Percentiles rank a stretch among this genome's conserved stretches.
Evolutionary conservation across 177 flowering plant species (phyloP).

Genomic region (Vitis hybrid): DNA sequence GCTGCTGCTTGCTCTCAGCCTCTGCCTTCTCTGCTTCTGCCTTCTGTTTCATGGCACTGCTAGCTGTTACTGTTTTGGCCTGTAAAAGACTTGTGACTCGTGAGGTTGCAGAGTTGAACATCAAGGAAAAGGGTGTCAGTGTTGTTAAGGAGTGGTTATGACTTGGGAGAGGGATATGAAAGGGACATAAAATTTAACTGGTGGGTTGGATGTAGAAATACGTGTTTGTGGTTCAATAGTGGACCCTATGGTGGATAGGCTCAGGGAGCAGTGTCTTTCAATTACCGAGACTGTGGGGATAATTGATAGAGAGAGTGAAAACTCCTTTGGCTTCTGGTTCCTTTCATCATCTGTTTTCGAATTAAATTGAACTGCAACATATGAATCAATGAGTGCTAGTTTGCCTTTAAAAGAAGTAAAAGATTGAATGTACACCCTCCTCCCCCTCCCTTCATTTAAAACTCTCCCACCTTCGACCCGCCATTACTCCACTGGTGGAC

Average conservation of each 20-base stretch:
- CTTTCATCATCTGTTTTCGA: background rate
- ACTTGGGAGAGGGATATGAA: slow-evolving; percentile 5
- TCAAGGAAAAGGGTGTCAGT: slow-evolving; percentile 6
- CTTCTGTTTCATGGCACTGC: no score
- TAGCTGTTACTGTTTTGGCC: background rate
- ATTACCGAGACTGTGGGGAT: slow-evolving; percentile 21
- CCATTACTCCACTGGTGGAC: no score
- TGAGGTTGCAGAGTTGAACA: background rate
- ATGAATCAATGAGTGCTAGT: background rate
- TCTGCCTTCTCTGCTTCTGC: background rate
- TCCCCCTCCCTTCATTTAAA: no score
- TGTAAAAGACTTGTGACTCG: background rate
- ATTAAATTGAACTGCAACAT: background rate
- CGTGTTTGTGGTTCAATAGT: background rate
- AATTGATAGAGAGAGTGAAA: slow-evolving; percentile 1
- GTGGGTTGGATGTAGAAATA: background rate
- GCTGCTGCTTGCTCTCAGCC: background rate
- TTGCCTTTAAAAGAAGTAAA: background rate
- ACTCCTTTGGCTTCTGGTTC: no score
- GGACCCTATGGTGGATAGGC: background rate
- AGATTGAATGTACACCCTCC: no score
- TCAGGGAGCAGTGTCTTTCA: slow-evolving; percentile 9
- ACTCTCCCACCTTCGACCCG: no score
- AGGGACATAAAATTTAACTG: background rate
- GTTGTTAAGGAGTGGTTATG: background rate